A percentile compares a stretch with the other conserved stretches of the same genome.
Conservation (phyloP, 225 moss, liverwort and hornwort genomes). For the Neckera pumila region DNA sequence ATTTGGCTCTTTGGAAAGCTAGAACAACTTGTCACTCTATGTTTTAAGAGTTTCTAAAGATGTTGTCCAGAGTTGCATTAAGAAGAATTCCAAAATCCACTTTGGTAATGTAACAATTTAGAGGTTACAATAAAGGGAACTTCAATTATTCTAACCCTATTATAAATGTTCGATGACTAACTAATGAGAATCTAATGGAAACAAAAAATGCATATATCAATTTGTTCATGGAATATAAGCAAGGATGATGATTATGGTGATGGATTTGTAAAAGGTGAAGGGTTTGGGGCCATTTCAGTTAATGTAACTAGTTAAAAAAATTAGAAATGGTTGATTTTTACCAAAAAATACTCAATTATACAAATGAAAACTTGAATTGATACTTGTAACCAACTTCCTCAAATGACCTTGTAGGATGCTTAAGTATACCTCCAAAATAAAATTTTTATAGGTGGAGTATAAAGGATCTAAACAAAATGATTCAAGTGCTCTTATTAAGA, state of each 20-base stretch:
- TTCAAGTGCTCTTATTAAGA: not conserved
- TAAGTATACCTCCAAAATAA: not conserved
- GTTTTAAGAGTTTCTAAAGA: not conserved
- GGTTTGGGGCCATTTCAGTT: not conserved
- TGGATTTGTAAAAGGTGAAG: not conserved
- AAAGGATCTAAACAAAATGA: not conserved
- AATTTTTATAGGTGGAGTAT: not conserved
- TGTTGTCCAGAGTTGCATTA: not conserved
- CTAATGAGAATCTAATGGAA: not conserved
- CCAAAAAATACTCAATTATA: not conserved
- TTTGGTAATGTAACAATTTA: not conserved
- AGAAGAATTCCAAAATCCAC: not conserved
- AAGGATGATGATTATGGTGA: not conserved
- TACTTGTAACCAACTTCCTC: not conserved
- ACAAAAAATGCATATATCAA: fast-evolving
- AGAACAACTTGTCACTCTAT: not conserved
- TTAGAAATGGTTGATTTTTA: not conserved
- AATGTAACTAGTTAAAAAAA: not conserved
- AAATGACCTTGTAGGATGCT: not conserved
- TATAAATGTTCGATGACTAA: not conserved
- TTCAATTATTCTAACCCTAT: not conserved
- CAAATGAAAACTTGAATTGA: not conserved
- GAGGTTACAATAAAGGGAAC: not conserved
- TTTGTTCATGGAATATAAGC: not conserved
- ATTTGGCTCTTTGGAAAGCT: not conserved